These are phyloP conservation scores for Phaseolus lunatus DNA, from an alignment of 306 rosid species.

Conservation along the genomic window DNA sequence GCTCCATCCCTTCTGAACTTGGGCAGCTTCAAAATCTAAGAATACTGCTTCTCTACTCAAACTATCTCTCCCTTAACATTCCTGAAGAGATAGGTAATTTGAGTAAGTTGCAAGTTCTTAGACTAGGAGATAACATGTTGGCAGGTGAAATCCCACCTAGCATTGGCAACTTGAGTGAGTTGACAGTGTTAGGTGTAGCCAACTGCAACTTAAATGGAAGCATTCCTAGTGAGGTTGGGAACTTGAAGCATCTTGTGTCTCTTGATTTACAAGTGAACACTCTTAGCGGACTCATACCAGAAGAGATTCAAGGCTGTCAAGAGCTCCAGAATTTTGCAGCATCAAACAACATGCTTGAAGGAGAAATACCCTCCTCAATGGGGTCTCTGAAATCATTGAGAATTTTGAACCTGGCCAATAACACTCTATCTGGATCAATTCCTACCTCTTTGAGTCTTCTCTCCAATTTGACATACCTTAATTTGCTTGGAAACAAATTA, in stretches of 20 bases:
- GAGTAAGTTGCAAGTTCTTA: slow-evolving; percentile 71
- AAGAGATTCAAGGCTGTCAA: slow-evolving; percentile 62
- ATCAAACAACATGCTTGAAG: slow-evolving; percentile 75
- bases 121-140: slow-evolving; percentile 73
- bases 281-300: slow-evolving; percentile 67
- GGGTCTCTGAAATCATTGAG: slow-evolving; percentile 64
- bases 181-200: slow-evolving; percentile 67
- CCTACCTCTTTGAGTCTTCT: slow-evolving; percentile 61
- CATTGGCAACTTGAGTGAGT: slow-evolving; percentile 66
- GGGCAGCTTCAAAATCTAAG: slow-evolving; percentile 64
- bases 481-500: slow-evolving; percentile 72
- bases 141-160: slow-evolving; percentile 65
- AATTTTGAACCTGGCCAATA: slow-evolving; percentile 79
- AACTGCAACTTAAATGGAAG: slow-evolving; percentile 75
- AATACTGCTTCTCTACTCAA: slow-evolving; percentile 60
- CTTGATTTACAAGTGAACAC: slow-evolving; percentile 72
- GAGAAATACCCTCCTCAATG: slow-evolving; percentile 62
- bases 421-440: slow-evolving; percentile 74
- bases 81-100: slow-evolving; percentile 74
- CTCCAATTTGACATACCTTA: slow-evolving; percentile 65
- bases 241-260: slow-evolving; percentile 65
- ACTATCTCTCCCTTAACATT: slow-evolving; percentile 65
- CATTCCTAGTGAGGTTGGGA: slow-evolving; percentile 72
- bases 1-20: slow-evolving; percentile 70
- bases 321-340: slow-evolving; percentile 71